Conservation (phyloP, 2,329 filamentous ascomycete genomes). For the Zymoseptoria tritici region DNA sequence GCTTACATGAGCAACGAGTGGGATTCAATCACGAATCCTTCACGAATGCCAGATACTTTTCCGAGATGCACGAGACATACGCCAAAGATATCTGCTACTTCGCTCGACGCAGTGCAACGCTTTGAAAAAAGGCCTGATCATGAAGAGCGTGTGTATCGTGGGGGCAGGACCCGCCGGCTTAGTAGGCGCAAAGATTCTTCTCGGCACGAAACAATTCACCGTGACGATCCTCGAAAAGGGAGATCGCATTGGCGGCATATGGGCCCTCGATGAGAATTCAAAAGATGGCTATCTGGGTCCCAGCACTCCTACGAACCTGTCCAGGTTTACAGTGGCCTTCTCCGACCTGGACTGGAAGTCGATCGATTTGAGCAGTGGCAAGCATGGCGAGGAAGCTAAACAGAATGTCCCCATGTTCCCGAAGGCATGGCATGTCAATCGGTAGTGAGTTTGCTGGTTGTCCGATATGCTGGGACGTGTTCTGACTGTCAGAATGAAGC, state of each 20-base stretch:
- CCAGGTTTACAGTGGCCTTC: constrained; percentile 60
- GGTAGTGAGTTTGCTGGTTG: constrained; percentile 41
- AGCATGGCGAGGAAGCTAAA: constrained; percentile 4
- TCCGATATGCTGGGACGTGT: background rate
- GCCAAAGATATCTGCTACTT: background rate
- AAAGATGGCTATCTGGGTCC: constrained; percentile 53
- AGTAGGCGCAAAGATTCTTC: constrained; percentile 56
- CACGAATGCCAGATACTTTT: background rate
- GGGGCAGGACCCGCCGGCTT: constrained; percentile 41
- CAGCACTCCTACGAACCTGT: constrained; percentile 59
- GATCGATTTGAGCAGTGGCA: constrained; percentile 26
- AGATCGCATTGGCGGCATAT: constrained; percentile 65
- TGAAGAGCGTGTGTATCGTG: constrained; percentile 34
- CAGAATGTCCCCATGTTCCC: constrained; percentile 57
- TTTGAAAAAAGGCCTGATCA: background rate
- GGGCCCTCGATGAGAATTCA: constrained; percentile 45
- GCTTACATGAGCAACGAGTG: background rate
- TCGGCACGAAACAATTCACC: constrained; percentile 53
- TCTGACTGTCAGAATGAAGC: constrained; percentile 1
- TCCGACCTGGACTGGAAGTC: constrained; percentile 62
- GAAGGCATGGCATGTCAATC: constrained; percentile 67
- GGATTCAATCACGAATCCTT: no score
- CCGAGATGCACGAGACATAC: background rate
- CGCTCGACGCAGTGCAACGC: background rate
- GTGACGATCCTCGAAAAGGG: constrained; percentile 66